Conservation (phyloP, 257 asterid genomes). For the Ocimum tenuiflorum region DNA sequence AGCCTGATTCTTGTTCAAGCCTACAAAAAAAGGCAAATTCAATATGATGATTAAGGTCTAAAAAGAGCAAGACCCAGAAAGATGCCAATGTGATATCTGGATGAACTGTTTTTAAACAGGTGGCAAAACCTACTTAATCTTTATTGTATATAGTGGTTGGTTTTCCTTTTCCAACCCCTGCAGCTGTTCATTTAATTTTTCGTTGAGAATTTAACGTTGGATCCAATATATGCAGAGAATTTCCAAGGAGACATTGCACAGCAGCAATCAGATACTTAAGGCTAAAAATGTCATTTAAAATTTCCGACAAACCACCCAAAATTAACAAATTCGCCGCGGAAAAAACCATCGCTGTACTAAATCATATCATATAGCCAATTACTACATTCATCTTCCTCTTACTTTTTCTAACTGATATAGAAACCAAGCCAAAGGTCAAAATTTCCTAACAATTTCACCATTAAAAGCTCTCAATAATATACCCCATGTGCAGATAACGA, state of each 20-base stretch:
- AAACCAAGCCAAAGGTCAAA: conserved; percentile 10
- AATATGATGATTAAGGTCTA: background rate
- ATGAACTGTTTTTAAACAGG: background rate
- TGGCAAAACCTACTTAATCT: conserved; percentile 10
- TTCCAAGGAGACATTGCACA: background rate
- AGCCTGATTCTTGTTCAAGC: conserved; percentile 96
- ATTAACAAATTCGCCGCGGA: conserved; percentile 3
- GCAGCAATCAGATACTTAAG: background rate
- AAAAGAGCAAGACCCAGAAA: background rate
- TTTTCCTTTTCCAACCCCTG: background rate
- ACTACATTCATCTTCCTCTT: background rate
- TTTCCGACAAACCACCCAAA: background rate
- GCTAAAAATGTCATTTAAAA: conserved; percentile 1
- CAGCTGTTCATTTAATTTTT: conserved; percentile 2
- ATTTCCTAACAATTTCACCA: conserved; percentile 11
- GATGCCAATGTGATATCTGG: background rate
- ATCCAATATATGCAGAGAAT: conserved; percentile 1
- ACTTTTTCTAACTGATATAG: background rate
- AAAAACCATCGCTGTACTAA: background rate
- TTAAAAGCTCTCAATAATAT: conserved; percentile 21
- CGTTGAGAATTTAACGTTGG: background rate
- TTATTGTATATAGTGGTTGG: background rate
- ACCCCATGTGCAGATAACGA: conserved; percentile 12
- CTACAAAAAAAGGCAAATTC: conserved; percentile 32
- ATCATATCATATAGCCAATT: background rate